Evolutionary conservation across 805 yeast species (phyloP).

Genomic region (Yarrowia alimentaria): DNA sequence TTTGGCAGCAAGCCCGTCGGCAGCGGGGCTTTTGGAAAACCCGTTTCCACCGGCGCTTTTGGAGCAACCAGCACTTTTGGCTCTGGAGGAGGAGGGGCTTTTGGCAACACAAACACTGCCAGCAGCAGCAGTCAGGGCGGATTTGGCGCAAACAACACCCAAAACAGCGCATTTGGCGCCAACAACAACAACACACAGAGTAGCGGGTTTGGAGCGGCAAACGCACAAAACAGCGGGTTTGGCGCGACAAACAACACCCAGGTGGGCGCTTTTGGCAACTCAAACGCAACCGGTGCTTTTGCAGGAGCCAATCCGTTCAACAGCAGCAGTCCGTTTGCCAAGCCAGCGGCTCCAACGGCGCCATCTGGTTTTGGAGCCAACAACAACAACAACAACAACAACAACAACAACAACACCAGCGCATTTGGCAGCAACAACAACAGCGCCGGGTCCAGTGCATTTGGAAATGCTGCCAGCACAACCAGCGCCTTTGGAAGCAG

Average conservation of each 20-base stretch:
- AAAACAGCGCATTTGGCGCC: not conserved
- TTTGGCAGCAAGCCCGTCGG: no score
- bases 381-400: constrained; percentile 27
- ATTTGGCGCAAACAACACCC: constrained; percentile 1
- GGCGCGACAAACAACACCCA: constrained; percentile 10
- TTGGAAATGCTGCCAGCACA: not conserved
- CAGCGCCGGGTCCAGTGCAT: not conserved
- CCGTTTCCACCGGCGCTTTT: constrained; percentile 17
- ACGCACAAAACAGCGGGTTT: constrained; percentile 22
- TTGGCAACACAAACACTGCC: not conserved
- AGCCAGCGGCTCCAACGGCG: constrained; percentile 23
- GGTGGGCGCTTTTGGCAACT: constrained; percentile 2
- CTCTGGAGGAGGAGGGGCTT: no score
- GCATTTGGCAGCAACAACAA: constrained; percentile 4
- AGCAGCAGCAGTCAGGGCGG: constrained; percentile 11
- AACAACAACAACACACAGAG: not conserved
- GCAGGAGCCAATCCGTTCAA: constrained; percentile 24
- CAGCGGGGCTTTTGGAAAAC: no score
- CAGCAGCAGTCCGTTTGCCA: constrained; percentile 18
- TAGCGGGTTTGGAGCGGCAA: constrained; percentile 10
- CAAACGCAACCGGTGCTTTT: constrained; percentile 29
- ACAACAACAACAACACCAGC: constrained; percentile 10
- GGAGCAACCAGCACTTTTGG: not conserved
- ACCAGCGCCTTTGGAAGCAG: not conserved
- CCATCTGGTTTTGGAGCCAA: constrained; percentile 34